Base-by-base conservation (phyloP, 2,329 filamentous ascomycete species). In the Coleophoma crateriformis region DNA sequence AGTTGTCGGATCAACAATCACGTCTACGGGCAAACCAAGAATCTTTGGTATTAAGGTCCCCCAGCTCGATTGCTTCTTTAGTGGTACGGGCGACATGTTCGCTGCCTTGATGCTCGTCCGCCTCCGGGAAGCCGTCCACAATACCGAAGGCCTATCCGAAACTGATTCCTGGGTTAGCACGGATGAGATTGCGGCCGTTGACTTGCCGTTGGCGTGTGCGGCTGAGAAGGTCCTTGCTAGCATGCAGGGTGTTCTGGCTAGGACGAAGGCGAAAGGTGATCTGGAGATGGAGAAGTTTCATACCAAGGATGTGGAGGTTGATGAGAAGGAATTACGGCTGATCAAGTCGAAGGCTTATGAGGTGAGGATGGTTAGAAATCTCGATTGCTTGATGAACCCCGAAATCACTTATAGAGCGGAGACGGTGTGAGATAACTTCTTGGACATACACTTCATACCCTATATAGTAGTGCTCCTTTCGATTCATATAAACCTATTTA, bases 21-120 rank as follows among this genome's bases (percentile, higher is more conserved):
- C 79, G 2, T 74, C 74, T 1, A 70, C 76, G 48, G 79, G 82
- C 56, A 75, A 75, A 39, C 83, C 92, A 0, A 85, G 94, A n/a
- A 78, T 92, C 47, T 99, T 97, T 75, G 84, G 86, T 61, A 85
- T 97, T 61, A 82, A 87, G 49, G 89, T 96, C 50, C 90, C 92
- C 0, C 81, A 86, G 27, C 84, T 96, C 52, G 88, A 96, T 64
- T 88, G 90, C 70, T 96, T 94, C 75, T 99, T 97, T 70, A 90
- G 87, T 60, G 94, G 94, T 38, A 97, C 95, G 0, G 94, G 94
- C 43, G 94, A 99, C 72, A 96, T 99, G 92, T 97, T 99, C 64
- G 92, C 90, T 32, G 92, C 92, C 7, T 77, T 99, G 42, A 90
- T 90, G 64, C 83, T 96, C 1, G 88, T 88, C 38, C 84, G 92